Conservation (phyloP, 2,329 filamentous ascomycete genomes). For the Penicillium sp. region DNA sequence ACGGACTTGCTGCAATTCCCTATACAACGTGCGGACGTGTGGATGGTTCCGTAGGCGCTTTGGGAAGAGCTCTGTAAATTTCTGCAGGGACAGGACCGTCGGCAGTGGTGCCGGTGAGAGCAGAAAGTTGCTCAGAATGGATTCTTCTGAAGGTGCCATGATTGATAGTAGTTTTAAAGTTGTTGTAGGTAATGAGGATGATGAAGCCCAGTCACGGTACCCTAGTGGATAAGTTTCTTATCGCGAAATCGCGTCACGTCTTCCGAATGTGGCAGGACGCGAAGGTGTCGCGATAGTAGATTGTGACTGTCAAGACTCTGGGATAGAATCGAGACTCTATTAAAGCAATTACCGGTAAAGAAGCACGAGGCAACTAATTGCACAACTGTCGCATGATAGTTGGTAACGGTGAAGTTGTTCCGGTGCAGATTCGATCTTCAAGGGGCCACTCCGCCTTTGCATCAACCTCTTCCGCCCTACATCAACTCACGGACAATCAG, state of each 20-base stretch:
- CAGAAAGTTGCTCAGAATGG: constrained; percentile 73
- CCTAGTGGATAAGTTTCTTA: background rate
- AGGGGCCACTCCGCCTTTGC: constrained; percentile 14
- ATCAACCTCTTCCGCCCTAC: background rate
- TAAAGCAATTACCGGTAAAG: background rate
- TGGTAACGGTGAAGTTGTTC: constrained; percentile 6
- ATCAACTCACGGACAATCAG: background rate
- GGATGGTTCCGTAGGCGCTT: constrained; percentile 60
- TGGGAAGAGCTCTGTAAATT: constrained; percentile 75
- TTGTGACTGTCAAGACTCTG: background rate
- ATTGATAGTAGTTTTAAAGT: constrained; percentile 13
- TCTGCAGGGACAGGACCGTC: constrained; percentile 65
- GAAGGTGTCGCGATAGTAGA: background rate
- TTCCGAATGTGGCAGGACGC: background rate
- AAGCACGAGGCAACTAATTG: background rate
- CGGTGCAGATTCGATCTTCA: constrained; percentile 10
- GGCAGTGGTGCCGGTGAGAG: constrained; percentile 70
- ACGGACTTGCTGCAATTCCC: constrained; percentile 72
- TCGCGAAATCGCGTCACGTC: background rate
- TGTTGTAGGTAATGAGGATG: background rate
- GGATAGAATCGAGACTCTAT: background rate
- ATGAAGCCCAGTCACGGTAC: background rate
- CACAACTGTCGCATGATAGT: background rate
- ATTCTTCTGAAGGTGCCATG: constrained; percentile 70
- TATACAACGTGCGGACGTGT: constrained; percentile 67